Percentiles rank a stretch among this genome's conserved stretches.
These are phyloP conservation scores for Kluyveromyces marxianus DNA, from an alignment of 1,139 yeast genomes.

Conservation along the genomic window DNA sequence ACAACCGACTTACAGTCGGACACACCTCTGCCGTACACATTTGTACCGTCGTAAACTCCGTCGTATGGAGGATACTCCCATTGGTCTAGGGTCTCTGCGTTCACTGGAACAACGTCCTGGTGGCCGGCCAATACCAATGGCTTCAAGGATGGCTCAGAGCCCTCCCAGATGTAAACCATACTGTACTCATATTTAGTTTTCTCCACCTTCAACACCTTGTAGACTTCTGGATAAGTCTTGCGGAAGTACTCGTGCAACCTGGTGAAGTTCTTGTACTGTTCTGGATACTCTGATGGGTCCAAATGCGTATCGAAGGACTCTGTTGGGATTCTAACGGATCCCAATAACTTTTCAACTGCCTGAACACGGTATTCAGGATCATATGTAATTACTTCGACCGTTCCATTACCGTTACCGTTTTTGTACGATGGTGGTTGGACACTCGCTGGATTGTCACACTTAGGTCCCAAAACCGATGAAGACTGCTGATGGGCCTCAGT, in stretches of 20 bases:
- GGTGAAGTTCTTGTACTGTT: not conserved
- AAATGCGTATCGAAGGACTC: not conserved
- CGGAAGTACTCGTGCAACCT: slow-evolving; percentile 1
- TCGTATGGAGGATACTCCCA: slow-evolving; percentile 64
- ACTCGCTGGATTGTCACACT: not conserved
- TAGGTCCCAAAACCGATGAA: not conserved
- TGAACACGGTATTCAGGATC: not conserved
- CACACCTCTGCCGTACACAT: slow-evolving; percentile 55
- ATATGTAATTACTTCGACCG: not conserved
- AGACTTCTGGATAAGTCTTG: not conserved
- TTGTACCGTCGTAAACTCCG: slow-evolving; percentile 54
- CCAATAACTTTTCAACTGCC: slow-evolving; percentile 1
- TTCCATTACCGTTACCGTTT: slow-evolving; percentile 1
- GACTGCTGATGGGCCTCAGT: too few relatives aligned
- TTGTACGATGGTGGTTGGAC: not conserved
- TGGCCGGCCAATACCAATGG: slow-evolving; percentile 67
- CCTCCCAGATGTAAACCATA: slow-evolving; percentile 57
- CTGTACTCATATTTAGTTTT: slow-evolving; percentile 21
- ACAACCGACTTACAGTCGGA: slow-evolving; percentile 52
- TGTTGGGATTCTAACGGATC: not conserved
- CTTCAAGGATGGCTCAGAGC: slow-evolving; percentile 42
- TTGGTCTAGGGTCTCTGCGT: slow-evolving; percentile 40
- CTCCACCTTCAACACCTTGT: not conserved
- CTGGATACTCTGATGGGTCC: not conserved
- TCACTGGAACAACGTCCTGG: slow-evolving; percentile 75